Base-by-base conservation (phyloP, 2,329 filamentous ascomycete species). In the Rhinocladiella mackenziei region DNA sequence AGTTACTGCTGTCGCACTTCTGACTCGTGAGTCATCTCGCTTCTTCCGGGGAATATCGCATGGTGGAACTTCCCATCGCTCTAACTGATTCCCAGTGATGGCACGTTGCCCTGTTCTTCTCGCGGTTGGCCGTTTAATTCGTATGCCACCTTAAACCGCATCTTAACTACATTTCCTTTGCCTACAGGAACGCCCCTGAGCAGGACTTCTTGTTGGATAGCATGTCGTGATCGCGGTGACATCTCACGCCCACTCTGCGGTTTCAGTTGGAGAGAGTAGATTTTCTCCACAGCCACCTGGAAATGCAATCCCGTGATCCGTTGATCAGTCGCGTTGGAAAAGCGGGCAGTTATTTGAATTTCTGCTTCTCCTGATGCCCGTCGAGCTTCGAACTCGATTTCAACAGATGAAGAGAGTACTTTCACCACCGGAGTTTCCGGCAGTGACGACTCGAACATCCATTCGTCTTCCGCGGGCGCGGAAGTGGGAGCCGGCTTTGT, bases 231-330 rank as follows among this genome's bases (percentile, higher is more conserved):
- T 9, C 73, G 66, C 1, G 91, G 84, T 13, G 76, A 71, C 36
- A 98, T 77, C 18, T 76, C 75, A 45, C 89, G 82, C 17, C 88
- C 86, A 0, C 84, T 88, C 63, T 97, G 92, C 1, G 89, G 89
- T 56, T 87, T 81, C 18, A 97, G 78, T 59, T 86, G 78, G 15
- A 96, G 75, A 49, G 84, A 81, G 62, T 84, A 92, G 50, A 83
- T 84, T 78, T 91, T 97, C 48, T 91, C 92, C 20, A 96, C 91
- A 2, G 92, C 92, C 28, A 94, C 75, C 64, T 95, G 87, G 60
- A 96, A 94, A 46, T 91, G 89, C 20, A 98, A 71, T 53, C 94
- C 85, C 2, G 77, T 76, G 15, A 98, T 76, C 0, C 80, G 76
- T 58, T 85, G 76, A 2, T 76, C 67, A 1, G 82, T 84, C 48